phyloP scores from a whole-genome alignment of 257 asterid genomes.

The Ajuga chamaepitys region DNA sequence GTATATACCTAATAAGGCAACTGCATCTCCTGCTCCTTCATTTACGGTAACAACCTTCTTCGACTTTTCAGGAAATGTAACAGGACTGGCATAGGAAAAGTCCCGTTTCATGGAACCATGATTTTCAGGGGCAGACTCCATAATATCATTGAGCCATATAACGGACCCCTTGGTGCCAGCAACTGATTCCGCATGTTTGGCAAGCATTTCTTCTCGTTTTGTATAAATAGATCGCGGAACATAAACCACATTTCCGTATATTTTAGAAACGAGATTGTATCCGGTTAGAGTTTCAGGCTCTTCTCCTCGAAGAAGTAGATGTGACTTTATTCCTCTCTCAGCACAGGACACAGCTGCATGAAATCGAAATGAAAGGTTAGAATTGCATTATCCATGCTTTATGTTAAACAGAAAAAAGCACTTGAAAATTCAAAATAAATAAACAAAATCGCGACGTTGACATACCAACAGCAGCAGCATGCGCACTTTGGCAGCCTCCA shows the following conservation, averaged over 20 bases:
- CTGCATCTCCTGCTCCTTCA: slow-evolving; percentile 88
- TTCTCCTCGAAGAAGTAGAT: slow-evolving; percentile 88
- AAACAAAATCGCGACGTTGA: background rate
- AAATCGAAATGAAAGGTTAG: slow-evolving; percentile 20
- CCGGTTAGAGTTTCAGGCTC: slow-evolving; percentile 83
- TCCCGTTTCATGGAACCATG: slow-evolving; percentile 8
- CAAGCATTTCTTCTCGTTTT: slow-evolving; percentile 73
- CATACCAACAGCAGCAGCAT: slow-evolving; percentile 94
- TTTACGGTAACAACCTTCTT: slow-evolving; percentile 58
- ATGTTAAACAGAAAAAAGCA: background rate
- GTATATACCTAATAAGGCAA: slow-evolving; percentile 65
- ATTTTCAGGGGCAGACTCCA: slow-evolving; percentile 24
- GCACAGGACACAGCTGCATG: slow-evolving; percentile 85
- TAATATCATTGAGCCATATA: slow-evolving; percentile 35
- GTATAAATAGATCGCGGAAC: slow-evolving; percentile 71
- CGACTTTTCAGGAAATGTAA: slow-evolving; percentile 9
- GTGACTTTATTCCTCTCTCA: slow-evolving; percentile 82
- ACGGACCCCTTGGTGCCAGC: slow-evolving; percentile 44
- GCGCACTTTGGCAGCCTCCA: slow-evolving; percentile 99
- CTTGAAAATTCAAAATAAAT: background rate
- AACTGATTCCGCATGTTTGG: slow-evolving; percentile 47
- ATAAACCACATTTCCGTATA: slow-evolving; percentile 68
- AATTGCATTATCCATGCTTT: background rate
- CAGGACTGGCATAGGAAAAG: slow-evolving; percentile 13
- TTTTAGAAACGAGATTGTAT: slow-evolving; percentile 62